Percentiles rank a stretch among this genome's conserved stretches.
Conservation (phyloP, 441 rosid genomes). For the Breynia disticha region DNA sequence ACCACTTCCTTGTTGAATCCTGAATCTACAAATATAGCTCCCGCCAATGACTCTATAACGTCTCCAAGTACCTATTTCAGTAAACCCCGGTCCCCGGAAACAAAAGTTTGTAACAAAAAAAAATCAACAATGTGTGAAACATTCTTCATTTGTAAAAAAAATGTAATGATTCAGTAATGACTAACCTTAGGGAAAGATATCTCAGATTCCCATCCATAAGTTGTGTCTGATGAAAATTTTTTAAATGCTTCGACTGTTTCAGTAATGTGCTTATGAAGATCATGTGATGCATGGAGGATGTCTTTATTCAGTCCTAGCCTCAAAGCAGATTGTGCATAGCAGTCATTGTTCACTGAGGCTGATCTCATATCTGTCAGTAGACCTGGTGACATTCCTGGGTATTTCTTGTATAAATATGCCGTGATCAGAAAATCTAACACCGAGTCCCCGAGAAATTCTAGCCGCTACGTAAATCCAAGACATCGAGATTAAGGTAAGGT, state of each 20-base stretch:
- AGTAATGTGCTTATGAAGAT: slow-evolving; percentile 47
- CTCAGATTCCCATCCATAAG: slow-evolving; percentile 77
- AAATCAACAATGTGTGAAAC: no score
- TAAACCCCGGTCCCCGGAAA: no score
- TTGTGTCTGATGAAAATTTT: slow-evolving; percentile 22
- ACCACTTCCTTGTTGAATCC: slow-evolving; percentile 52
- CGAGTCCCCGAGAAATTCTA: slow-evolving; percentile 92
- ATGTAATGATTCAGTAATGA: slow-evolving; percentile 1
- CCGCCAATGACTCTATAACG: slow-evolving; percentile 76
- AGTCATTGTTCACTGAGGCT: slow-evolving; percentile 85
- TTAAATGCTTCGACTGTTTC: slow-evolving; percentile 24
- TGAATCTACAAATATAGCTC: slow-evolving; percentile 80
- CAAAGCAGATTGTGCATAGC: slow-evolving; percentile 54
- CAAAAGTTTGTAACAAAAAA: no score
- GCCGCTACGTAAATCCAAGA: slow-evolving; percentile 38
- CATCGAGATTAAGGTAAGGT: not conserved
- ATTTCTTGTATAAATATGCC: slow-evolving; percentile 32
- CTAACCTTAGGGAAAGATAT: slow-evolving; percentile 75
- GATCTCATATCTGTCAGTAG: slow-evolving; percentile 80
- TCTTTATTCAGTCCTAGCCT: slow-evolving; percentile 56
- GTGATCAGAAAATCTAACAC: slow-evolving; percentile 78
- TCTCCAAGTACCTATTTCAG: slow-evolving; percentile 87
- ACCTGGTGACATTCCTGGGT: slow-evolving; percentile 70
- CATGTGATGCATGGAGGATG: slow-evolving; percentile 58
- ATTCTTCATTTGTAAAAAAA: not conserved